Conservation (phyloP, 192 early-diverging fungal species). For the Podila epicladia region DNA sequence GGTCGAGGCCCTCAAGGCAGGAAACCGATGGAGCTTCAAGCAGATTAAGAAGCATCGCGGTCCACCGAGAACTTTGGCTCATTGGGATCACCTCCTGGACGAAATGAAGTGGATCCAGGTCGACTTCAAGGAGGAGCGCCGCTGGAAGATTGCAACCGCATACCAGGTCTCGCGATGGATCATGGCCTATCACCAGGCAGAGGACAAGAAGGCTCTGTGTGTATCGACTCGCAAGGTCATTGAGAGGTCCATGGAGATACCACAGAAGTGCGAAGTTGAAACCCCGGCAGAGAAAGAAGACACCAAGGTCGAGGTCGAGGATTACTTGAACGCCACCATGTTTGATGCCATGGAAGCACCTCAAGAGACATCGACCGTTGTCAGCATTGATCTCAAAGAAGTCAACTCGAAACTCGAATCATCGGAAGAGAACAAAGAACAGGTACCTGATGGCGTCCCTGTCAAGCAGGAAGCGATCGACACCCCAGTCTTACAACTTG, state of each 20-base stretch:
- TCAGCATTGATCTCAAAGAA: background rate
- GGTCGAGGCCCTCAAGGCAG: conserved; percentile 77
- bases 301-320: conserved; percentile 29
- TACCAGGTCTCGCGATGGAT: conserved; percentile 70
- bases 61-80: conserved; percentile 65
- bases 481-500: conserved; percentile 7
- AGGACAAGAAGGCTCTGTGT: conserved; percentile 75
- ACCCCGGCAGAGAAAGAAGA: conserved; percentile 6
- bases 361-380: background rate
- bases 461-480: conserved; percentile 34
- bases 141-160: conserved; percentile 83
- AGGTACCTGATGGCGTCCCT: conserved; percentile 1
- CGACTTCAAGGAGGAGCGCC: conserved; percentile 85
- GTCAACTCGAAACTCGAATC: background rate
- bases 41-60: conserved; percentile 74
- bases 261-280: no score
- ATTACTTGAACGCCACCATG: conserved; percentile 35
- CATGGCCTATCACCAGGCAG: conserved; percentile 78
- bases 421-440: background rate
- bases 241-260: background rate
- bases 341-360: conserved; percentile 8
- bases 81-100: conserved; percentile 82
- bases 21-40: conserved; percentile 76
- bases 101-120: conserved; percentile 86
- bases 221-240: conserved; percentile 40